Conservation (phyloP, 495 filamentous ascomycete species). For the Articulospora tetracladia region DNA sequence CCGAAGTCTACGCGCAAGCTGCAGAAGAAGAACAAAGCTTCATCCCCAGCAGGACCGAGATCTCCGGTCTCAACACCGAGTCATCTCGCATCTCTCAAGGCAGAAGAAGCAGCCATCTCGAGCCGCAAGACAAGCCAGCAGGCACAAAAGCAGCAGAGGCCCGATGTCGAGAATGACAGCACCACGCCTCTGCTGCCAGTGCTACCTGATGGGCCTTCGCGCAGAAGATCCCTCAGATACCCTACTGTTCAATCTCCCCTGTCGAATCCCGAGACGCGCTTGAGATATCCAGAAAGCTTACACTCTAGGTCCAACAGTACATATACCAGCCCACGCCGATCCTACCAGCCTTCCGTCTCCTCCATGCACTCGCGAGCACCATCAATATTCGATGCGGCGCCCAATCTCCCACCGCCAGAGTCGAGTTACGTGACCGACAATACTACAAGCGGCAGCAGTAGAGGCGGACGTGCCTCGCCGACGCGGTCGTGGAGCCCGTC, state of each 20-base stretch:
- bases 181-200: conserved; percentile 30
- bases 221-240: conserved; percentile 30
- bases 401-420: conserved; percentile 43
- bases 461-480: conserved; percentile 45
- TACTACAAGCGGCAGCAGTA: background rate
- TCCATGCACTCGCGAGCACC: conserved; percentile 38
- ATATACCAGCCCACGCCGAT: conserved; percentile 29
- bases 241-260: conserved; percentile 17
- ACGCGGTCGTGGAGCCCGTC: conserved; percentile 73
- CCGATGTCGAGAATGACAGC: background rate
- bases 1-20: background rate
- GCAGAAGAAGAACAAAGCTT: background rate
- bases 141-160: conserved; percentile 16
- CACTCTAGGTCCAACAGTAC: conserved; percentile 22
- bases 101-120: conserved; percentile 29
- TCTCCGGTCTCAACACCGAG: conserved; percentile 27
- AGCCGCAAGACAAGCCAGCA: conserved; percentile 47
- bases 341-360: conserved; percentile 46
- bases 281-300: conserved; percentile 33
- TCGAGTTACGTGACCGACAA: conserved; percentile 35
- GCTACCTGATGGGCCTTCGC: conserved; percentile 42
- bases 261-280: conserved; percentile 24
- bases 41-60: background rate
- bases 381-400: conserved; percentile 39
- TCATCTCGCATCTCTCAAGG: conserved; percentile 27